Conservation (phyloP, 2,329 filamentous ascomycete species). For the Colletotrichum ledebouriae region DNA sequence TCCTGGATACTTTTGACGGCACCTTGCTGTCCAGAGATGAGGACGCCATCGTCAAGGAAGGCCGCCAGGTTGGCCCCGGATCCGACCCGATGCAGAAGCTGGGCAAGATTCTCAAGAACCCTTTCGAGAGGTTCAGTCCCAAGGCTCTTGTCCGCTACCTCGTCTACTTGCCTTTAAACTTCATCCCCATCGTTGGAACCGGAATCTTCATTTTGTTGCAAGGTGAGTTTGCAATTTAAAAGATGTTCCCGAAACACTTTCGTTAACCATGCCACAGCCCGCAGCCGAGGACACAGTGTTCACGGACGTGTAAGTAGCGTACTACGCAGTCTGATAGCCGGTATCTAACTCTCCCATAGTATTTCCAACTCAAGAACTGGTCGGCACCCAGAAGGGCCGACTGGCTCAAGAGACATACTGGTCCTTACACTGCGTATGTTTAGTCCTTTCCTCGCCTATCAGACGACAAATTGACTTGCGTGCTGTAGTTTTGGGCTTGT, state of each 20-base stretch:
- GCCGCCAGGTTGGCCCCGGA: conserved; percentile 78
- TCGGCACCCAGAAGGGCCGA: conserved; percentile 71
- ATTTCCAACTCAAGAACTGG: conserved; percentile 95
- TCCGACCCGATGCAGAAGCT: conserved; percentile 68
- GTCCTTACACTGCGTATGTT: conserved; percentile 82
- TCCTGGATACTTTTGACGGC: conserved; percentile 92
- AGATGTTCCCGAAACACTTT: conserved; percentile 15
- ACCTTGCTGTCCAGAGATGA: conserved; percentile 67
- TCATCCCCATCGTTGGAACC: conserved; percentile 91
- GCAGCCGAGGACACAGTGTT: conserved; percentile 61
- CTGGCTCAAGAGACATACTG: conserved; percentile 78
- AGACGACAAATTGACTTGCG: conserved; percentile 32
- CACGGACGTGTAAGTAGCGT: conserved; percentile 65
- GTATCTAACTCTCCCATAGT: conserved; percentile 61
- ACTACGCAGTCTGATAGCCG: background rate
- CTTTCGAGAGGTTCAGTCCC: conserved; percentile 68
- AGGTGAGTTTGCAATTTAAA: conserved; percentile 56
- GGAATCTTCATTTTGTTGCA: conserved; percentile 84
- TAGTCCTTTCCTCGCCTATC: conserved; percentile 5
- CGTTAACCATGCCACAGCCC: conserved; percentile 42
- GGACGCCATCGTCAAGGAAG: conserved; percentile 76
- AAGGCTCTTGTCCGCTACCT: conserved; percentile 81
- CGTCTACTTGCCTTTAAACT: conserved; percentile 91
- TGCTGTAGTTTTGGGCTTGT: conserved; percentile 76
- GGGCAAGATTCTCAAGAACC: conserved; percentile 69